phyloP scores from a whole-genome alignment of 2,329 filamentous ascomycete genomes.

The Cercospora sojina region DNA sequence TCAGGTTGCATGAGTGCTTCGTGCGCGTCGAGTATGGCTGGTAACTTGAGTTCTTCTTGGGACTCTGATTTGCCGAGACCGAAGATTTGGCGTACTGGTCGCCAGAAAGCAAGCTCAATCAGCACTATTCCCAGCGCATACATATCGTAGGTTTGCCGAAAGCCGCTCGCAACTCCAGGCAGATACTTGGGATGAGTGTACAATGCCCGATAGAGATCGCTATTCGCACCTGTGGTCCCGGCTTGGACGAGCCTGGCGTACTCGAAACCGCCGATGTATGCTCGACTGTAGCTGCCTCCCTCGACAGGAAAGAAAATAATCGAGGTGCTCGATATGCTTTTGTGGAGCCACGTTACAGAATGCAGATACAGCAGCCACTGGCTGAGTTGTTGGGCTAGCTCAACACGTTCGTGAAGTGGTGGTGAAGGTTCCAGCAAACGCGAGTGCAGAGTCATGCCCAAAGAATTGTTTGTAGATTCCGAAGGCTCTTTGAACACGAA shows the following conservation, averaged over 20 bases:
- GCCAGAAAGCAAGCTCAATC: background rate
- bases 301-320: background rate
- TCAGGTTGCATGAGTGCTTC: background rate
- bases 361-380: background rate
- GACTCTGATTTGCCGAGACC: background rate
- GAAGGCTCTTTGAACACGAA: background rate
- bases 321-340: background rate
- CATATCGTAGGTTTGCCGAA: background rate
- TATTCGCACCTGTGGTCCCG: background rate
- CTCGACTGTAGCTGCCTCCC: background rate
- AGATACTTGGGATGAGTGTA: background rate
- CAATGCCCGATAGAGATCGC: background rate
- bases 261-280: background rate
- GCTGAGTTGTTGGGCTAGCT: background rate
- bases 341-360: background rate
- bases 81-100: background rate
- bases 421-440: background rate
- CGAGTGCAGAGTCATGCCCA: background rate
- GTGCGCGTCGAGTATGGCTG: background rate
- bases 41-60: background rate
- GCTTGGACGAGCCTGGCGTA: background rate
- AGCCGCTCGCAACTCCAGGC: background rate
- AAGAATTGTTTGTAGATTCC: background rate
- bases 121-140: background rate
- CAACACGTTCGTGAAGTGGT: background rate